phyloP scores from a whole-genome alignment of 169 alveolate species.

The Cyclospora cayetanensis region DNA sequence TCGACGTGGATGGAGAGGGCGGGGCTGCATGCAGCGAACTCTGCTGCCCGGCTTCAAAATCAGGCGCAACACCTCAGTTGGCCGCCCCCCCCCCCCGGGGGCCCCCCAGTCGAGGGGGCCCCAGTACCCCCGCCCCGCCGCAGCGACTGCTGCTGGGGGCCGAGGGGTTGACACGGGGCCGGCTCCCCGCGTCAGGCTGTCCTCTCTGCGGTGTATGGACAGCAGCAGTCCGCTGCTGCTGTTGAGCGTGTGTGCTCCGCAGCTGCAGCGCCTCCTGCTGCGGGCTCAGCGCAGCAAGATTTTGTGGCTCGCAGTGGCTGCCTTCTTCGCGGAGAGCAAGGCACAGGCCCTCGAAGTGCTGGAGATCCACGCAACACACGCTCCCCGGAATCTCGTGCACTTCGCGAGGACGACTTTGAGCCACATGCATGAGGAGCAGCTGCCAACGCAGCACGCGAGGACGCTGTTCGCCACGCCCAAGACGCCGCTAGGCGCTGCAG shows the following conservation, averaged over 20 bases:
- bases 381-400: not conserved
- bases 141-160: not conserved
- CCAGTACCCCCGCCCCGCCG: not conserved
- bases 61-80: too few relatives aligned
- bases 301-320: not conserved
- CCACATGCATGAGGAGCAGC: not conserved
- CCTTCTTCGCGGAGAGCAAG: not conserved
- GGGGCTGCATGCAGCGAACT: too few relatives aligned
- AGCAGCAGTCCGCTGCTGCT: not conserved
- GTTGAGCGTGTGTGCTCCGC: not conserved
- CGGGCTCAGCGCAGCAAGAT: not conserved
- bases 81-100: not conserved
- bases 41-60: too few relatives aligned
- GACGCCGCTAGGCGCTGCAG: too few relatives aligned
- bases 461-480: not conserved
- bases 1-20: not conserved
- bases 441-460: not conserved
- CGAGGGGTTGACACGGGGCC: not conserved
- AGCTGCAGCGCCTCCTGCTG: not conserved
- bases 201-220: not conserved
- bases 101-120: not conserved
- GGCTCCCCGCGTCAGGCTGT: not conserved
- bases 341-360: not conserved
- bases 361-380: not conserved
- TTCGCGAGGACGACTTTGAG: not conserved